These are phyloP conservation scores for Quercus parvula DNA, from an alignment of 306 rosid species.

Conservation along the genomic window DNA sequence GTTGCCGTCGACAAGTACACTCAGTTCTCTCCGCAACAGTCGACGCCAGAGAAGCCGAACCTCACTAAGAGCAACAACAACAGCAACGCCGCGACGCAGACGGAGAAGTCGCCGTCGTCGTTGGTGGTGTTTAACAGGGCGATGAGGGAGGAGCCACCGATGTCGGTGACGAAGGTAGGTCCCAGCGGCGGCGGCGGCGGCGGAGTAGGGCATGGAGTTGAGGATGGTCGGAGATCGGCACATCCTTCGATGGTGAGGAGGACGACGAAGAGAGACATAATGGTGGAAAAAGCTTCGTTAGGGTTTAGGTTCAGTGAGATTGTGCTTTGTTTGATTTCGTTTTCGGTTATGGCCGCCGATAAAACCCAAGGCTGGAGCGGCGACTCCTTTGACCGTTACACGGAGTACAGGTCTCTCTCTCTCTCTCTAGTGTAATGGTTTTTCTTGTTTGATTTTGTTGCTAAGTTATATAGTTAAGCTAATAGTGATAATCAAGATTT, in stretches of 20 bases:
- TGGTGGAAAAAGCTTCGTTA: conserved; percentile 59
- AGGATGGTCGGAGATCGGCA: conserved; percentile 33
- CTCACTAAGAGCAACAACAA: background rate
- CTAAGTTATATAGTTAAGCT: no score
- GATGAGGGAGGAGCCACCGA: conserved; percentile 42
- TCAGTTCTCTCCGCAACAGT: conserved; percentile 40
- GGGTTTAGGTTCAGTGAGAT: conserved; percentile 82
- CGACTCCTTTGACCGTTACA: conserved; percentile 95
- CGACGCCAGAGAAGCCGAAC: conserved; percentile 19
- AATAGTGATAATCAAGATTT: no score
- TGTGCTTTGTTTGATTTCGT: conserved; percentile 78
- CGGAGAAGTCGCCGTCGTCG: conserved; percentile 25
- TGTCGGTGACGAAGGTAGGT: conserved; percentile 39
- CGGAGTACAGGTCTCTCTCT: conserved; percentile 75
- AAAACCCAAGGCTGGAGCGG: conserved; percentile 98
- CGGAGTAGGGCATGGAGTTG: conserved; percentile 21
- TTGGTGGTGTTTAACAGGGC: conserved; percentile 35
- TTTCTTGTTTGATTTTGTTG: background rate
- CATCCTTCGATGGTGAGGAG: conserved; percentile 3
- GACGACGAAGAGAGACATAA: conserved; percentile 41
- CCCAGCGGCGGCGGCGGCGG: conserved; percentile 17
- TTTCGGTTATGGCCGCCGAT: conserved; percentile 97
- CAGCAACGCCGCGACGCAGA: background rate
- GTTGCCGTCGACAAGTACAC: conserved; percentile 35
- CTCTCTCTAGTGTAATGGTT: background rate